Evolutionary conservation across 2,329 filamentous ascomycete genomes (phyloP), one percentile per base, ranked within the genome.

Genomic region (Ascochyta lentis): DNA sequence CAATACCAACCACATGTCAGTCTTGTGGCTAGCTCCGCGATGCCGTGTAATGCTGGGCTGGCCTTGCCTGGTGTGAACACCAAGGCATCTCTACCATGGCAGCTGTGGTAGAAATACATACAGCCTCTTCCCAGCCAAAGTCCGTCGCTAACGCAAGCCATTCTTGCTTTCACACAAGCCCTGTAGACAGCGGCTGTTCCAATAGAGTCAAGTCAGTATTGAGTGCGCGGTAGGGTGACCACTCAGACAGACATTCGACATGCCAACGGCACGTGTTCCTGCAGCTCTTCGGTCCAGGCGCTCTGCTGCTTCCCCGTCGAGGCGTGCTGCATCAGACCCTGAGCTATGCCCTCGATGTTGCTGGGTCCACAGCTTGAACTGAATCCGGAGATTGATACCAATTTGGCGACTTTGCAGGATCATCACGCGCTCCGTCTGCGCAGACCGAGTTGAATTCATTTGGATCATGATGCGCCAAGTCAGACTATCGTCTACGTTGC

Each of bases 321-420:
- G 37, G 37, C 43, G 42, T 26, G 33, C 47, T 47, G 42, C 47
- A 47, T 42, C 53, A 39, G 43, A 34, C 31, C 53, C 47, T 56
- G 42, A 51, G 53, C 53, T 29, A 51, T 44, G 31, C 13, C 22
- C 22, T 24, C 37, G 10, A 34, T 46, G 29, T 23, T 37, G 16
- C n/a, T 10, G 6, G 47, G 26, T 33, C 37, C 47, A 38, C 42
- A 6, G 19, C 15, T 51, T 38, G 31, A 42, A 34, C 43, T 47
- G 47, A 31, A 50, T 43, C 24, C 42, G 43, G 53, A 51, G 26
- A 47, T 56, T 51, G 53, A 44, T 41, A 39, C 53, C 47, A 56
- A 38, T 51, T 56, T 31, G 42, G 53, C 26, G 27, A 37, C 24
- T 33, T 44, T 51, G 42, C 53, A 51, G 43, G 43, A 24, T 40